Conservation (phyloP, 192 early-diverging fungal genomes). For the Linnemannia zychae region DNA sequence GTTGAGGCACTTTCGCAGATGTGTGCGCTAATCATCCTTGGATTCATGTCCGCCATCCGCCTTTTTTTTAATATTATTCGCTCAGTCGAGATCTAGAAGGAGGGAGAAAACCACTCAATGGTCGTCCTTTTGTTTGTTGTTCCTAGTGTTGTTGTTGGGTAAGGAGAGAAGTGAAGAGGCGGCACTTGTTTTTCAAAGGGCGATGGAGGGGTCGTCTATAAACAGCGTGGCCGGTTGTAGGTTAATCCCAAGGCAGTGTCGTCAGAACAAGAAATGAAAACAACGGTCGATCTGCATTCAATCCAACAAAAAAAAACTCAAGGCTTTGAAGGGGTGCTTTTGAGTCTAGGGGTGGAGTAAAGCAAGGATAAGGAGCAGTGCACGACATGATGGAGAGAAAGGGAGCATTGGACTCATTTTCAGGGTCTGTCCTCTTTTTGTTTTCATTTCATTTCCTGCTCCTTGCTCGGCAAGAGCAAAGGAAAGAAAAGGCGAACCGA, state of each 20-base stretch:
- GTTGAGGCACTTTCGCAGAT: conserved; percentile 3
- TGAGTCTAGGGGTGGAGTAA: neutral
- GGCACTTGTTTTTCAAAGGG: neutral
- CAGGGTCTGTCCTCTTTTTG: neutral
- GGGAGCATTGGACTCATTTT: neutral
- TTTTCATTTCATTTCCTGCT: neutral
- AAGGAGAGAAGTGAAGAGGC: neutral
- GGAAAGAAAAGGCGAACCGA: neutral
- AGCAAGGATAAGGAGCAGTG: too few relatives aligned
- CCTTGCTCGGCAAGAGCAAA: neutral
- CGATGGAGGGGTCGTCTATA: neutral
- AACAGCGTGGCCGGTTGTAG: neutral
- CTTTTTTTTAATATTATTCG: neutral
- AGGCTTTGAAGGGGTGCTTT: too few relatives aligned
- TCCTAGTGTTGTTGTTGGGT: neutral
- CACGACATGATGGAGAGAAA: too few relatives aligned
- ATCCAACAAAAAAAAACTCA: neutral
- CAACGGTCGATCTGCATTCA: neutral
- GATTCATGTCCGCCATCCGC: neutral
- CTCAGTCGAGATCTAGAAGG: neutral
- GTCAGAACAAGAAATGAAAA: neutral
- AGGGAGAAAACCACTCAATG: neutral
- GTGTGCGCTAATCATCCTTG: neutral
- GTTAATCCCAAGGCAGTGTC: neutral
- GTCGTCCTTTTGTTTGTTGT: neutral